Evolutionary conservation across 768 basidiomycete genomes (phyloP).

Genomic region (Coprinopsis marcescibilis): DNA sequence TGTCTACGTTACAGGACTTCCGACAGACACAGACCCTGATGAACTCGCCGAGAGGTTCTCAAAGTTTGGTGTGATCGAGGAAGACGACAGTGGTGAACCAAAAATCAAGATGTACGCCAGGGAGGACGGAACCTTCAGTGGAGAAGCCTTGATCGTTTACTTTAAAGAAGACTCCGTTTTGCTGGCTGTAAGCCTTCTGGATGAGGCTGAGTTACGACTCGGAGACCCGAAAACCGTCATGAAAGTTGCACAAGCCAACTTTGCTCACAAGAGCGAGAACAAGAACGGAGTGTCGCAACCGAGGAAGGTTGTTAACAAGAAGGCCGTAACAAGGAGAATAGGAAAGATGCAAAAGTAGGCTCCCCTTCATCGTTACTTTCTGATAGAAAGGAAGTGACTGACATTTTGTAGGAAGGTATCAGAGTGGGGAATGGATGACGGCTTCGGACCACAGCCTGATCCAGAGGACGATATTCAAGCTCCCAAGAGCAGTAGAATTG

Average conservation of each 20-base stretch:
- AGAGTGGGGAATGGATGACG: slow-evolving; percentile 94
- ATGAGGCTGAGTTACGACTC: slow-evolving; percentile 85
- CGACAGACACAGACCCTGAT: slow-evolving; percentile 63
- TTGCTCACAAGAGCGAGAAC: slow-evolving; percentile 57
- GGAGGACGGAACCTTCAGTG: slow-evolving; percentile 83
- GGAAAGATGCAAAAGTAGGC: slow-evolving; percentile 82
- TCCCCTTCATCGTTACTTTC: background rate
- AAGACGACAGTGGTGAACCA: slow-evolving; percentile 86
- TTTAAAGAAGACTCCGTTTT: slow-evolving; percentile 96
- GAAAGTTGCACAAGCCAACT: slow-evolving; percentile 72
- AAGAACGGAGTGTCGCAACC: slow-evolving; percentile 34
- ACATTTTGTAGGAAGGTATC: slow-evolving; percentile 68
- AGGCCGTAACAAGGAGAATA: slow-evolving; percentile 66
- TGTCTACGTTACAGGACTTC: slow-evolving; percentile 83
- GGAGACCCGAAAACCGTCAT: slow-evolving; percentile 73
- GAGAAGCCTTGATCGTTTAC: slow-evolving; percentile 93
- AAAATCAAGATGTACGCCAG: slow-evolving; percentile 94
- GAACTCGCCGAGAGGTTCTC: slow-evolving; percentile 84
- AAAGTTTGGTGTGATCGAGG: slow-evolving; percentile 88
- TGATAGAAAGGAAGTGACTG: slow-evolving; percentile 1
- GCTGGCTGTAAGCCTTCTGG: slow-evolving; percentile 77
- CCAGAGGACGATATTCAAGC: slow-evolving; percentile 44
- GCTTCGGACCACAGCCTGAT: slow-evolving; percentile 69
- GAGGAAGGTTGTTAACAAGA: slow-evolving; percentile 69
- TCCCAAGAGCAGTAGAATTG: slow-evolving; percentile 67